Conservation (phyloP, 2,329 filamentous ascomycete genomes). For the Cercospora sesami region DNA sequence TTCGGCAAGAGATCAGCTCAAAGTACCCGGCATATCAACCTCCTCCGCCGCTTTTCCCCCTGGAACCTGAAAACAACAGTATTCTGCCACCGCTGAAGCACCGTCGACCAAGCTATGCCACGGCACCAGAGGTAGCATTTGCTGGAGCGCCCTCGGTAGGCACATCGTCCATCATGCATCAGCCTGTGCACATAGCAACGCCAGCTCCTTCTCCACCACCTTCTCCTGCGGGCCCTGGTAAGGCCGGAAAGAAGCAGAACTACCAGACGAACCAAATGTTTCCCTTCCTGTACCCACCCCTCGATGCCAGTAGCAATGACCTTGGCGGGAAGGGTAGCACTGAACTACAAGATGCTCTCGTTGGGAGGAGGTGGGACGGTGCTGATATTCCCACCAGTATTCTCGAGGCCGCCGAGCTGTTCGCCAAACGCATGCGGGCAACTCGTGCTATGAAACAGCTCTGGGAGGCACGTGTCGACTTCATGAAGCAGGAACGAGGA, state of each 20-base stretch:
- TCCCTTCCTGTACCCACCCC: constrained; percentile 92
- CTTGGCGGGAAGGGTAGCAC: constrained; percentile 86
- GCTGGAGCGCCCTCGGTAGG: constrained; percentile 52
- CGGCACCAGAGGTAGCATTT: constrained; percentile 38
- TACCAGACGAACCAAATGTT: constrained; percentile 99
- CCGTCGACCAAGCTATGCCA: constrained; percentile 54
- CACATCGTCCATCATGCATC: constrained; percentile 77
- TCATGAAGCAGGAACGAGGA: constrained; percentile 87
- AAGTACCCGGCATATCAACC: constrained; percentile 98
- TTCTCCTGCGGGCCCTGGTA: constrained; percentile 78
- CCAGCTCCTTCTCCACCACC: constrained; percentile 94
- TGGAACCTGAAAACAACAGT: constrained; percentile 88
- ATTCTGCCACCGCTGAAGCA: constrained; percentile 82
- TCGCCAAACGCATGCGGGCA: constrained; percentile 86
- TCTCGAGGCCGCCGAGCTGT: constrained; percentile 88
- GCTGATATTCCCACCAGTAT: constrained; percentile 92
- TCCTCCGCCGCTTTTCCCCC: constrained; percentile 75
- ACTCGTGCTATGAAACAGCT: constrained; percentile 87
- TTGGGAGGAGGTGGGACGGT: constrained; percentile 88
- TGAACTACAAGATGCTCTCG: constrained; percentile 73
- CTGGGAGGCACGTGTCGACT: constrained; percentile 90
- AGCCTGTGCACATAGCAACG: constrained; percentile 97
- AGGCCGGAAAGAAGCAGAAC: constrained; percentile 96
- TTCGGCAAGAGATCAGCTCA: constrained; percentile 93
- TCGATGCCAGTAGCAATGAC: constrained; percentile 84